A percentile compares a stretch with the other conserved stretches of the same genome.
These are phyloP conservation scores for Globisporangium barbulae DNA, from an alignment of 352 stramenopile species.

Conservation along the genomic window DNA sequence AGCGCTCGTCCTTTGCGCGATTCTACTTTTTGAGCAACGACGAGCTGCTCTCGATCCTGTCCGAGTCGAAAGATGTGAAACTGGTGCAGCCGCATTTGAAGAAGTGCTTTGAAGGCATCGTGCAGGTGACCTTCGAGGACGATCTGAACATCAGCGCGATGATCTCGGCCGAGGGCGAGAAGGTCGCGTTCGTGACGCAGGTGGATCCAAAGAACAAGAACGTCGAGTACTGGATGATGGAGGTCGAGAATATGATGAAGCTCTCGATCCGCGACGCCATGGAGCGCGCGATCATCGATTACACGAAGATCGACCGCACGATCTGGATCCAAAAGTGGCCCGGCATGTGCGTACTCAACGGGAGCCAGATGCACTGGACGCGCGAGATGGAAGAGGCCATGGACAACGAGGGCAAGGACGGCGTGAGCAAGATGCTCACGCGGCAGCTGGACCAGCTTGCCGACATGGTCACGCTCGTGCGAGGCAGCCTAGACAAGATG, in stretches of 20 bases:
- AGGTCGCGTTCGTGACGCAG: constrained; percentile 69
- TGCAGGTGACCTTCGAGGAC: constrained; percentile 86
- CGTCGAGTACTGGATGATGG: constrained; percentile 93
- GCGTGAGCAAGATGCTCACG: constrained; percentile 76
- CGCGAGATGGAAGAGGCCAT: constrained; percentile 88
- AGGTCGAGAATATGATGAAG: constrained; percentile 95
- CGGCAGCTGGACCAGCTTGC: constrained; percentile 87
- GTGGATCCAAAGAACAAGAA: constrained; percentile 91
- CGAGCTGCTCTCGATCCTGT: constrained; percentile 91
- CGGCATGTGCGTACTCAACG: constrained; percentile 89
- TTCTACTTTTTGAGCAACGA: constrained; percentile 96
- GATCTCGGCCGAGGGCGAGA: constrained; percentile 91
- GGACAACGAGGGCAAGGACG: constrained; percentile 65
- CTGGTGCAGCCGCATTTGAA: constrained; percentile 92
- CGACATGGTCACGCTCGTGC: constrained; percentile 92
- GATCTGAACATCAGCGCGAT: constrained; percentile 91
- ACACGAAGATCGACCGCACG: constrained; percentile 75
- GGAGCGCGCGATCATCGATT: constrained; percentile 85
- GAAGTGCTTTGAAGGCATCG: constrained; percentile 94
- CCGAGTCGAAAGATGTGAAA: constrained; percentile 92
- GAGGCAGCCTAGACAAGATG: constrained; percentile 86
- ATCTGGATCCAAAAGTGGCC: constrained; percentile 94
- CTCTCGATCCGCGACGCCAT: constrained; percentile 87
- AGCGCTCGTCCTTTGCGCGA: constrained; percentile 88
- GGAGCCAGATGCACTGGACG: constrained; percentile 94